Evolutionary conservation across 305 asterid species (phyloP).

Genomic region (Fraxinus sp.): DNA sequence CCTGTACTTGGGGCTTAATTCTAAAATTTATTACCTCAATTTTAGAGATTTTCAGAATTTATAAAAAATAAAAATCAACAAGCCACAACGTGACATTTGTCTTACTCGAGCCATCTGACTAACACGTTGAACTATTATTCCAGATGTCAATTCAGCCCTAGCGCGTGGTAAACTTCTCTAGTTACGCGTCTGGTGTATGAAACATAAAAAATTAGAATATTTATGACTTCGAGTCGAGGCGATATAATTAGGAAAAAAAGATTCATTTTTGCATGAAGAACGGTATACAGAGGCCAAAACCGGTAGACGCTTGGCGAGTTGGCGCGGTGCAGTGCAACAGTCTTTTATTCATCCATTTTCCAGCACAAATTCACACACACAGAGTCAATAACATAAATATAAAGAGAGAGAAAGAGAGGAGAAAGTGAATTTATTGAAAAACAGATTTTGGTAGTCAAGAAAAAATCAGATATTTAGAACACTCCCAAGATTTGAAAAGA

Average conservation of each 20-base stretch:
- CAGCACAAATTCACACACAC: not conserved
- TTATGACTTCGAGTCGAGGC: not conserved
- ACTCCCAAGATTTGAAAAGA: not conserved
- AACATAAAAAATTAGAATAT: not conserved
- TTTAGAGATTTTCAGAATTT: not conserved
- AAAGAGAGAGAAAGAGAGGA: not conserved
- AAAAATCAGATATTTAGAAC: not conserved
- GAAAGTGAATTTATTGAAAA: not conserved
- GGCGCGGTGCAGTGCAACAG: conserved; percentile 9
- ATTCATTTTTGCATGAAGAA: not conserved
- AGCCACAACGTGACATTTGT: not conserved
- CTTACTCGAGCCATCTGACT: not conserved
- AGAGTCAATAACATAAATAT: not conserved
- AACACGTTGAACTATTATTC: not conserved
- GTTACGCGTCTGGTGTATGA: not conserved
- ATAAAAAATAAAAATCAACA: not conserved
- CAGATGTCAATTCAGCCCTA: not conserved
- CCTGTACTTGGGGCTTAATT: too few species aligned
- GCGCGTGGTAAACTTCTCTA: not conserved
- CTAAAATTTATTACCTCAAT: not conserved
- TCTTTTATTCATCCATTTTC: not conserved
- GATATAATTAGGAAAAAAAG: not conserved
- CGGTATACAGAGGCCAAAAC: not conserved
- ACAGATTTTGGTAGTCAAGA: not conserved
- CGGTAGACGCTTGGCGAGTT: conserved; percentile 34